phyloP scores from a whole-genome alignment of 2,329 filamentous ascomycete genomes.

The Emergomyces pasteurianus region DNA sequence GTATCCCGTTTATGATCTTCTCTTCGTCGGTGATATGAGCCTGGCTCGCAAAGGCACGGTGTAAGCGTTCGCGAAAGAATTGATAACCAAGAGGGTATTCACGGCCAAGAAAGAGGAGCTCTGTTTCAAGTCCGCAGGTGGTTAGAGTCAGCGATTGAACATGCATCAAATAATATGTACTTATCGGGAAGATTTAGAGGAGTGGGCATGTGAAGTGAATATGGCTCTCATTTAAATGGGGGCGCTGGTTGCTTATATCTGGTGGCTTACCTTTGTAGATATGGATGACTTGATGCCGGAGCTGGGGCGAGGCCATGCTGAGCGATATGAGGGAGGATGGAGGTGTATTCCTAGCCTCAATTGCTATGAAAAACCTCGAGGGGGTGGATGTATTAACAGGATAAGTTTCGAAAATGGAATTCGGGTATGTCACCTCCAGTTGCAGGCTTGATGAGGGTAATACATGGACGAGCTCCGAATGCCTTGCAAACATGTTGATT shows the following conservation, averaged over 20 bases:
- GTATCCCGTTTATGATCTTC: constrained; percentile 64
- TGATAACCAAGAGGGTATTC: constrained; percentile 76
- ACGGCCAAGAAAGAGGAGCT: constrained; percentile 70
- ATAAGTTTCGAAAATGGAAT: not conserved
- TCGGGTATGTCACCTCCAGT: not conserved
- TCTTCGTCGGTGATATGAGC: constrained; percentile 57
- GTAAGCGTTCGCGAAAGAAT: constrained; percentile 71
- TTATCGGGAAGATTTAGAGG: not conserved
- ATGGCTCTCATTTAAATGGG: not conserved
- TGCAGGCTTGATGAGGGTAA: not conserved
- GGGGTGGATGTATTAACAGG: not conserved
- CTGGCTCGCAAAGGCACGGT: constrained; percentile 74
- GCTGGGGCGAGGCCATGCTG: constrained; percentile 37
- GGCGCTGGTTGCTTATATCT: not conserved
- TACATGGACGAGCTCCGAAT: not conserved
- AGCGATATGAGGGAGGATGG: not conserved
- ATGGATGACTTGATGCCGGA: constrained; percentile 67
- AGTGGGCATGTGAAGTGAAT: not conserved
- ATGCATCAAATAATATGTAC: not conserved
- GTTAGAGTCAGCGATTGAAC: not conserved
- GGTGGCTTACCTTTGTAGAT: constrained; percentile 69
- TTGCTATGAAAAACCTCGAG: not conserved
- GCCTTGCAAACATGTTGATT: too few relatives aligned
- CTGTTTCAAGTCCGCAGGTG: constrained; percentile 33
- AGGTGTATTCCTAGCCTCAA: not conserved